phyloP scores from a whole-genome alignment of 306 rosid species.

The Casuarina cunninghamiana region DNA sequence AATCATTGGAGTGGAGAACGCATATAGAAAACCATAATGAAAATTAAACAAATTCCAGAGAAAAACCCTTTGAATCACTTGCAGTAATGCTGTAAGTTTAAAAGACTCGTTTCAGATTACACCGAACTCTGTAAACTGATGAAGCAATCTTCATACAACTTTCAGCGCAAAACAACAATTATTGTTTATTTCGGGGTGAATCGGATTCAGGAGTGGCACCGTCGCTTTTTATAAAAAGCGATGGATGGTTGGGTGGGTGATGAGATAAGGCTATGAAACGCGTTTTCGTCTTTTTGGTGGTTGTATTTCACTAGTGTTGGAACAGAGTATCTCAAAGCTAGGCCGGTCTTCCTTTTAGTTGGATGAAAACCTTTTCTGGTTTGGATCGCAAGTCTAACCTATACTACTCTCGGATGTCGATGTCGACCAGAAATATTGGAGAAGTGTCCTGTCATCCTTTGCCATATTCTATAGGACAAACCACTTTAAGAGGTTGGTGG shows the following conservation, averaged over 20 bases:
- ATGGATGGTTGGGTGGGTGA: conserved; percentile 19
- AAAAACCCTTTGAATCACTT: too few species aligned
- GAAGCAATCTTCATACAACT: too few species aligned
- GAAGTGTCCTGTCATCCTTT: background rate
- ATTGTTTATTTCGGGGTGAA: background rate
- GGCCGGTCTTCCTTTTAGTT: background rate
- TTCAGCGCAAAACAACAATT: too few species aligned
- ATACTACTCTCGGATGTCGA: background rate
- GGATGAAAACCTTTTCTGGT: background rate
- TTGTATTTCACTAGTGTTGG: conserved; percentile 15
- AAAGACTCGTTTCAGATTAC: too few species aligned
- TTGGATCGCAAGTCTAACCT: conserved; percentile 19
- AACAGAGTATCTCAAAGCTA: background rate
- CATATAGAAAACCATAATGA: background rate
- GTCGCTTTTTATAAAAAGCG: conserved; percentile 1
- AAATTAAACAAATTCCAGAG: too few species aligned
- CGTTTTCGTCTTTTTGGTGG: conserved; percentile 25
- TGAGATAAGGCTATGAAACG: conserved; percentile 30
- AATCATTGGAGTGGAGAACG: background rate
- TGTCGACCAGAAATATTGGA: background rate
- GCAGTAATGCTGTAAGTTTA: too few species aligned
- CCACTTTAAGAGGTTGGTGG: background rate
- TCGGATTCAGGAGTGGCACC: background rate
- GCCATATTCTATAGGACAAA: background rate
- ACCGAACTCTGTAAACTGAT: too few species aligned